A percentile compares a stretch with the other conserved stretches of the same genome.
phyloP scores from a whole-genome alignment of 202 grass and related monocot species.

The Panicum hallii region DNA sequence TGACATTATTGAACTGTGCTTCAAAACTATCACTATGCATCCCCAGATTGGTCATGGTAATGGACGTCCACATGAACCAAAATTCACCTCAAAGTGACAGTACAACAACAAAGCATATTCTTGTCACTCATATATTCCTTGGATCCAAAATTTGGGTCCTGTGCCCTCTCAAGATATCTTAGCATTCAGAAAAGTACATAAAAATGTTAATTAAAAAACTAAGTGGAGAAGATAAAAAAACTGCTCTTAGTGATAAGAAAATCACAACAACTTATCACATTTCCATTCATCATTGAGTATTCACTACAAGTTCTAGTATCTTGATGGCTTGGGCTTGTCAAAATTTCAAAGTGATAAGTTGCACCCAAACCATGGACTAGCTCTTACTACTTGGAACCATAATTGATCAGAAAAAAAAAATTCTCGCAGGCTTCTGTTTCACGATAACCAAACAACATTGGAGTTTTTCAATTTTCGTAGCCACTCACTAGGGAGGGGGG shows the following conservation, averaged over 20 bases:
- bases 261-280: background rate
- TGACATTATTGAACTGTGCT: conserved; percentile 10
- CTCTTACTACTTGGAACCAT: background rate
- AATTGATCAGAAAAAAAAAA: background rate
- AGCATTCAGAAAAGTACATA: background rate
- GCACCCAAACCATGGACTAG: background rate
- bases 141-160: background rate
- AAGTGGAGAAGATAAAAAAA: background rate
- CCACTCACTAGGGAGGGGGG: too few species aligned
- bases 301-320: background rate
- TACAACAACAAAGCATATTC: background rate
- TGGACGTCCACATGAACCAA: background rate
- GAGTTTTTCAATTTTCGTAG: too few species aligned
- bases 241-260: background rate
- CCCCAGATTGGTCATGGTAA: background rate
- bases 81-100: conserved; percentile 12
- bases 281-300: background rate
- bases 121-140: background rate
- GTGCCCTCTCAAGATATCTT: background rate
- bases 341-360: background rate
- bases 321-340: background rate
- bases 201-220: background rate
- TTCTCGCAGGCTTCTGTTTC: background rate
- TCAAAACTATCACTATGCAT: conserved; percentile 26
- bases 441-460: background rate